A percentile compares a stretch with the other conserved stretches of the same genome.
Evolutionary conservation across 2,329 filamentous ascomycete species (phyloP).

Genomic region (Dactylella cylindrospora): DNA sequence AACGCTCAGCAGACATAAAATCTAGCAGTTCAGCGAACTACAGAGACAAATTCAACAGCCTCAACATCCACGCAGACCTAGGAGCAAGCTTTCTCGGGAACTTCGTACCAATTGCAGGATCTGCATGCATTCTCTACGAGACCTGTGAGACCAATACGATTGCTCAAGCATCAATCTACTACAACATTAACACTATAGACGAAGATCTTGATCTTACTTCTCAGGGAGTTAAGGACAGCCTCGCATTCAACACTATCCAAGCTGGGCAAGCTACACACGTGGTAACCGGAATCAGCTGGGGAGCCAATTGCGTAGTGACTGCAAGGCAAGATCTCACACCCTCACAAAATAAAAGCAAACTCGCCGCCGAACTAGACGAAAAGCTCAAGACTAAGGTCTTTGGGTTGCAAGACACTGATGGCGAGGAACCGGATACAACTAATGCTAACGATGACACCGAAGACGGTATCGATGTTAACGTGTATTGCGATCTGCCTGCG

Average conservation of each 20-base stretch:
- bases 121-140: constrained; percentile 25
- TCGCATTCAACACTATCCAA: constrained; percentile 3
- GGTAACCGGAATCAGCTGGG: constrained; percentile 30
- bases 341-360: background rate
- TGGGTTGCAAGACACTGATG: too few species aligned
- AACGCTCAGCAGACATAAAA: constrained; percentile 6
- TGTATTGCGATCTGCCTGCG: constrained; percentile 44
- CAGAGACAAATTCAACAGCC: constrained; percentile 25
- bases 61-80: constrained; percentile 18
- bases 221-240: constrained; percentile 2
- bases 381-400: constrained; percentile 3
- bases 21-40: constrained; percentile 10
- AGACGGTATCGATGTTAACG: constrained; percentile 32
- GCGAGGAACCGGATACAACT: too few species aligned
- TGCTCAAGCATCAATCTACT: constrained; percentile 16
- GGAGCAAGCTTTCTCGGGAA: constrained; percentile 33
- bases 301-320: constrained; percentile 24
- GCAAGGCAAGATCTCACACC: constrained; percentile 8
- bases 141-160: background rate
- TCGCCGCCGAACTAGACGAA: background rate
- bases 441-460: background rate
- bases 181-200: constrained; percentile 21
- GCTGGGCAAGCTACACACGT: constrained; percentile 22
- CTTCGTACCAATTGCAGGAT: constrained; percentile 19
- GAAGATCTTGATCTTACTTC: constrained; percentile 20